A percentile compares a stretch with the other conserved stretches of the same genome.
These are phyloP conservation scores for Canariomyces notabilis DNA, from an alignment of 2,329 filamentous ascomycete genomes.

Conservation along the genomic window DNA sequence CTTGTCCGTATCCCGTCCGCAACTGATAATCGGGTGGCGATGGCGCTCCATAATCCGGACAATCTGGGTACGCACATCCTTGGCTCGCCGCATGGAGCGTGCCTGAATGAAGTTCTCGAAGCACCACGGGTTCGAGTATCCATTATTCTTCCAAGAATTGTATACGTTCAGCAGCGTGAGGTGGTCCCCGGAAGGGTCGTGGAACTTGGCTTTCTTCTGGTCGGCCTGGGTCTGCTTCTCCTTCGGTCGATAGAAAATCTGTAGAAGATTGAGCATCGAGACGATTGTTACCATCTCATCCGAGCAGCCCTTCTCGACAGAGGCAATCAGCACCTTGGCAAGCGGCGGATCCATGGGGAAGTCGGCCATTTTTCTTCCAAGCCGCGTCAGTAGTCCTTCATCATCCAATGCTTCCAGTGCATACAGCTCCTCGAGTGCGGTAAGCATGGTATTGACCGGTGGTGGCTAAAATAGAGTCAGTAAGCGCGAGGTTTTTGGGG, in stretches of 20 bases:
- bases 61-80: constrained; percentile 88
- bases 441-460: constrained; percentile 95
- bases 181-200: constrained; percentile 91
- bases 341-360: constrained; percentile 96
- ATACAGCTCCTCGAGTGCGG: constrained; percentile 91
- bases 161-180: constrained; percentile 94
- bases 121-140: constrained; percentile 84
- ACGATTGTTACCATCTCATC: constrained; percentile 95
- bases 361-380: constrained; percentile 95
- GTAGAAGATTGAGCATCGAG: constrained; percentile 83
- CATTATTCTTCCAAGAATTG: constrained; percentile 88
- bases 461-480: constrained; percentile 50
- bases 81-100: constrained; percentile 78
- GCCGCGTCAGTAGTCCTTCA: constrained; percentile 84
- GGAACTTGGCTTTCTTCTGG: constrained; percentile 96
- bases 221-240: constrained; percentile 96
- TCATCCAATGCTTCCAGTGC: constrained; percentile 88
- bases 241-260: constrained; percentile 90
- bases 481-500: not conserved
- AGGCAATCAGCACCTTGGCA: constrained; percentile 83
- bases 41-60: constrained; percentile 92
- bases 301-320: constrained; percentile 80
- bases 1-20: constrained; percentile 79
- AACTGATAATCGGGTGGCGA: constrained; percentile 74
- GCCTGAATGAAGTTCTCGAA: constrained; percentile 98